Percentiles rank a stretch among this genome's conserved stretches.
Conservation (phyloP, 305 asterid genomes). For the Salvia sclarea region DNA sequence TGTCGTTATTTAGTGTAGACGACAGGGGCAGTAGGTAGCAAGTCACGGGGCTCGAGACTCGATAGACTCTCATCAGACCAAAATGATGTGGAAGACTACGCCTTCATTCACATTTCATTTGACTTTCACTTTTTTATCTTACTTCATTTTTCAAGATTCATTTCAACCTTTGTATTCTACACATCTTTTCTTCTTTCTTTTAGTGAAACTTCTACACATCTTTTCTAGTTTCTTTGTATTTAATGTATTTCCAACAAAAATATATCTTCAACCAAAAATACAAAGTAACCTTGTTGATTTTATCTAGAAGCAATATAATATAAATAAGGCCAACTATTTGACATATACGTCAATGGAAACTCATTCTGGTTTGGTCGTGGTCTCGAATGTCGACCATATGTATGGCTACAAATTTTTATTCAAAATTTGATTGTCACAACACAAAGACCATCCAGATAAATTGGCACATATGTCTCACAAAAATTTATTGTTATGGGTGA, state of each 20-base stretch:
- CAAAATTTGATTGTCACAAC: not conserved
- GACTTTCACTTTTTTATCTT: not conserved
- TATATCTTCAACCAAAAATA: too few relatives aligned
- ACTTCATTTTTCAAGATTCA: not conserved
- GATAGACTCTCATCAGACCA: not conserved
- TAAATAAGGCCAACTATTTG: too few relatives aligned
- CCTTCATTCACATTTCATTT: slow-evolving; percentile 11
- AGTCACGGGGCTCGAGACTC: slow-evolving; percentile 39
- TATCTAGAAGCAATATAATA: too few relatives aligned
- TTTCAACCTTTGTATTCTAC: not conserved
- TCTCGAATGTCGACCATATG: not conserved
- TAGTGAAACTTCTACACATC: too few relatives aligned
- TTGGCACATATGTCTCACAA: too few relatives aligned
- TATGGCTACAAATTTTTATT: not conserved
- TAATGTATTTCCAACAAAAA: too few relatives aligned
- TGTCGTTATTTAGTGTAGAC: not conserved
- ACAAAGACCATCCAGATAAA: not conserved
- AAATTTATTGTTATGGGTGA: too few relatives aligned
- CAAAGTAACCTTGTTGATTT: too few relatives aligned
- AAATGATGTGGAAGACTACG: slow-evolving; percentile 34
- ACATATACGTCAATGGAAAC: not conserved
- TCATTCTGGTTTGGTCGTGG: not conserved
- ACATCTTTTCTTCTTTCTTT: not conserved
- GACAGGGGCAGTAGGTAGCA: not conserved
- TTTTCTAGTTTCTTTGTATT: too few relatives aligned